Evolutionary conservation across 1,284 basidiomycete species (phyloP).

Genomic region (Cystobasidium slooffiae): DNA sequence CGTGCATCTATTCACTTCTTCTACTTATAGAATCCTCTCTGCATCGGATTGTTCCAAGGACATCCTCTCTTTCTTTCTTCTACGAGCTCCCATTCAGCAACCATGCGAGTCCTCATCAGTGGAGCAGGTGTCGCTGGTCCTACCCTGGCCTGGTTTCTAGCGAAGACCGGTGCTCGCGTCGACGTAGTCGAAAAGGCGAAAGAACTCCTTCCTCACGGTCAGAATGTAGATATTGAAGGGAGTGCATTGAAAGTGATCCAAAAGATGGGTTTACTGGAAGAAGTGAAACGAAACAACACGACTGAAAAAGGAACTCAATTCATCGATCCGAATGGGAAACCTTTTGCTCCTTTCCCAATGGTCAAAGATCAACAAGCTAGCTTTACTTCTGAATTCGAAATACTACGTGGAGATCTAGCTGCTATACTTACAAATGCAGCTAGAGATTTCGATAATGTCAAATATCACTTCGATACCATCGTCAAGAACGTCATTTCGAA

Average conservation of each 20-base stretch:
- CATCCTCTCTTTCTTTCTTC: too few relatives aligned
- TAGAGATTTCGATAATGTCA: conserved; percentile 18
- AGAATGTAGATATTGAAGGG: conserved; percentile 56
- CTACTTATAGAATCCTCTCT: too few relatives aligned
- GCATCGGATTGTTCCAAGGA: too few relatives aligned
- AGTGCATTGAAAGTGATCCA: conserved; percentile 52
- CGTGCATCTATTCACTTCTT: too few relatives aligned
- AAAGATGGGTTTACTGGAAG: conserved; percentile 54
- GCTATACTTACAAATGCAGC: conserved; percentile 24
- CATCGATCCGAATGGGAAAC: conserved; percentile 48
- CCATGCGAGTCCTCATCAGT: conserved; percentile 54
- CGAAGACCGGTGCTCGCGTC: conserved; percentile 50
- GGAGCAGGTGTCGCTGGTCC: conserved; percentile 58
- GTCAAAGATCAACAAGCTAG: conserved; percentile 18
- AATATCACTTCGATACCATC: conserved; percentile 27
- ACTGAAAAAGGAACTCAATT: conserved; percentile 54
- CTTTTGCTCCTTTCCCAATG: conserved; percentile 50
- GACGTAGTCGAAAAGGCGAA: conserved; percentile 56
- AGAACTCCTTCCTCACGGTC: conserved; percentile 53
- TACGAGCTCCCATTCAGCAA: background rate
- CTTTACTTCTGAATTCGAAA: conserved; percentile 46
- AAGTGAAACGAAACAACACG: conserved; percentile 51
- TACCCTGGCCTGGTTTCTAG: conserved; percentile 54
- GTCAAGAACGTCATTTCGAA: conserved; percentile 34
- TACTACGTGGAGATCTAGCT: conserved; percentile 43